A percentile compares a stretch with the other conserved stretches of the same genome.
phyloP scores from a whole-genome alignment of 2,329 filamentous ascomycete species.

The Exophiala alcalophila region DNA sequence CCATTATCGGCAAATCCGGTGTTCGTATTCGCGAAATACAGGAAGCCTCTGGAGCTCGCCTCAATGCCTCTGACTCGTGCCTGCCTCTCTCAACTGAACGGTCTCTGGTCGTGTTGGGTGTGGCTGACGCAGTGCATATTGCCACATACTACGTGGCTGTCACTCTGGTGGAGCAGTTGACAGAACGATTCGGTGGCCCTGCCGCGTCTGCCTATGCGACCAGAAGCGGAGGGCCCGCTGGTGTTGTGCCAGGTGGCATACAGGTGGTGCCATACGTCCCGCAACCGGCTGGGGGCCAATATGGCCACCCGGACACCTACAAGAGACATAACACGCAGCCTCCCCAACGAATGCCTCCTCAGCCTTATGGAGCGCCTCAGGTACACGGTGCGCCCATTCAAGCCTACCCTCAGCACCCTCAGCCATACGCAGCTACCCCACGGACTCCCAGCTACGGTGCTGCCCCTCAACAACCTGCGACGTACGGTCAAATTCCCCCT shows the following conservation, averaged over 20 bases:
- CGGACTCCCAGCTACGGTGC: conserved; percentile 71
- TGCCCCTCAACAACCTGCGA: conserved; percentile 73
- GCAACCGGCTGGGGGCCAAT: conserved; percentile 87
- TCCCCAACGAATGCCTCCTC: conserved; percentile 69
- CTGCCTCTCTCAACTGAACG: conserved; percentile 93
- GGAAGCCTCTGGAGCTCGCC: conserved; percentile 89
- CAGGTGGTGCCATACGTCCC: conserved; percentile 98
- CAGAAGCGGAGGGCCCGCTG: conserved; percentile 86
- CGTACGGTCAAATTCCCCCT: conserved; percentile 62
- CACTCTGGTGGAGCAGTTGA: conserved; percentile 95
- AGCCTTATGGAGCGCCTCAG: conserved; percentile 62
- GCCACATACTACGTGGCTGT: conserved; percentile 98
- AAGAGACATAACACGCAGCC: conserved; percentile 67
- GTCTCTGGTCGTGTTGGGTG: conserved; percentile 95
- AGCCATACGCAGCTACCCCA: conserved; percentile 77
- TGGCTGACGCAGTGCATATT: conserved; percentile 97
- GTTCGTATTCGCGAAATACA: conserved; percentile 97
- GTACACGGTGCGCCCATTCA: conserved; percentile 63
- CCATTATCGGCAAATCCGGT: conserved; percentile 96
- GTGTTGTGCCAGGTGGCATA: conserved; percentile 94
- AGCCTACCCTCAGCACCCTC: conserved; percentile 44
- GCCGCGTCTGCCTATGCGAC: conserved; percentile 97
- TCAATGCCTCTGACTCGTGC: conserved; percentile 94
- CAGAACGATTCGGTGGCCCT: conserved; percentile 91
- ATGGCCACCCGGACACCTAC: conserved; percentile 83